Percentiles rank a stretch among this genome's conserved stretches.
These are phyloP conservation scores for Nectriaceae sp. DNA, from an alignment of 2,329 filamentous ascomycete species.

Conservation along the genomic window DNA sequence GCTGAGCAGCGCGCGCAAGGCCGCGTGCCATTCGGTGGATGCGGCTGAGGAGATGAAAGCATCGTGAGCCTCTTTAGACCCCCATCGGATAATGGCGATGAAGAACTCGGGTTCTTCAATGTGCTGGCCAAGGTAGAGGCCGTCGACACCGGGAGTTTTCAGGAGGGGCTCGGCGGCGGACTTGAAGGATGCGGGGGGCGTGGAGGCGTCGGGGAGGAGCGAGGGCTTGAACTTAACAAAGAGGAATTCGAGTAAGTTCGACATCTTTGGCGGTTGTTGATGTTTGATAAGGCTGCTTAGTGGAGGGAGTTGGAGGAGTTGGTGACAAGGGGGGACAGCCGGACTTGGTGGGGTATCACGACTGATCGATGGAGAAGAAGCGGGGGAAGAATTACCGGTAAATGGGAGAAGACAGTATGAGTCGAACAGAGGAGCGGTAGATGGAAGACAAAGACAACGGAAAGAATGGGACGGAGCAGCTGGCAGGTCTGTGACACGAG, in stretches of 20 bases:
- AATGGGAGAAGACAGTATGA: no score
- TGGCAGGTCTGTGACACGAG: no score
- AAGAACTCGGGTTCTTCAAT: slow-evolving; percentile 36
- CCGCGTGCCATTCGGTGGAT: slow-evolving; percentile 43
- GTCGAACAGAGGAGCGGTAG: no score
- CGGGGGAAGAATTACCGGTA: no score
- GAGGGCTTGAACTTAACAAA: slow-evolving; percentile 34
- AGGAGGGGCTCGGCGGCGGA: slow-evolving; percentile 30
- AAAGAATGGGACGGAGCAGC: no score
- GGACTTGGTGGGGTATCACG: no score
- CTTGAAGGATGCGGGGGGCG: slow-evolving; percentile 29
- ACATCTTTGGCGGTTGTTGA: not conserved
- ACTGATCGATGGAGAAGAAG: no score
- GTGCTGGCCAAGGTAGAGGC: slow-evolving; percentile 37
- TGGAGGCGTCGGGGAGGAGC: slow-evolving; percentile 24
- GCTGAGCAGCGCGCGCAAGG: slow-evolving; percentile 34
- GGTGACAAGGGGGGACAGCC: no score
- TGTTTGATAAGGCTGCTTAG: not conserved
- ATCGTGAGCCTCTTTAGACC: slow-evolving; percentile 33
- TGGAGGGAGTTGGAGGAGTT: no score
- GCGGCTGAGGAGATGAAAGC: slow-evolving; percentile 44
- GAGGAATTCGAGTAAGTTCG: slow-evolving; percentile 33
- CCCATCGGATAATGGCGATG: slow-evolving; percentile 38
- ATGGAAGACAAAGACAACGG: no score
- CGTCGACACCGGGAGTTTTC: slow-evolving; percentile 33